Conservation (phyloP, 2,329 filamentous ascomycete genomes). For the Talaromyces sp. region DNA sequence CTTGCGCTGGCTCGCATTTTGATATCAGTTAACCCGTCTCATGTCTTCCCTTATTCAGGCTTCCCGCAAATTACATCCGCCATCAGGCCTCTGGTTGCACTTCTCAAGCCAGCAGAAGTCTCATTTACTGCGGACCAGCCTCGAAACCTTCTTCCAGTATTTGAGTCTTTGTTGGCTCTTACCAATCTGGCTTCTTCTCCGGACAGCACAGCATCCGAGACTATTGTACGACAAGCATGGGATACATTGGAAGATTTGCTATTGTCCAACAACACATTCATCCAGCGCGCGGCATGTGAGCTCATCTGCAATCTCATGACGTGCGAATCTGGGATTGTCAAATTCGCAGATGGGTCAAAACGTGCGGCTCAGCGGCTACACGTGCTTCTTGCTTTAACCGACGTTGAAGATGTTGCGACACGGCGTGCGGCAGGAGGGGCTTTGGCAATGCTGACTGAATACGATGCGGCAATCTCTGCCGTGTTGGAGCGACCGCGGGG, state of each 20-base stretch:
- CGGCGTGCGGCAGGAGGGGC: slow-evolving; percentile 84
- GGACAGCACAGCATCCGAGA: slow-evolving; percentile 55
- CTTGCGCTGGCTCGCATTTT: slow-evolving; percentile 82
- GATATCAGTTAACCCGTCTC: slow-evolving; percentile 79
- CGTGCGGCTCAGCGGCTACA: slow-evolving; percentile 73
- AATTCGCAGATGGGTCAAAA: slow-evolving; percentile 55
- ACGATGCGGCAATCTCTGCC: slow-evolving; percentile 69
- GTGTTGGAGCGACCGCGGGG: slow-evolving; percentile 71
- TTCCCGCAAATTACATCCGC: slow-evolving; percentile 71
- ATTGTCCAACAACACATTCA: slow-evolving; percentile 69
- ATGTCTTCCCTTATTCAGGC: slow-evolving; percentile 79
- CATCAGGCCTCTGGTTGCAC: slow-evolving; percentile 75
- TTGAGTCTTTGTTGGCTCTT: slow-evolving; percentile 85
- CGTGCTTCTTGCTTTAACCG: slow-evolving; percentile 81
- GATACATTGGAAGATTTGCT: slow-evolving; percentile 78
- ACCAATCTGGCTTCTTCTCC: slow-evolving; percentile 80
- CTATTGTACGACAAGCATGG: slow-evolving; percentile 74
- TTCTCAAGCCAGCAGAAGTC: slow-evolving; percentile 66
- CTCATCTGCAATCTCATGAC: slow-evolving; percentile 79
- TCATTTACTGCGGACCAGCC: slow-evolving; percentile 53
- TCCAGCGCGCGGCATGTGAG: slow-evolving; percentile 82
- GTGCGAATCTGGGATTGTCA: slow-evolving; percentile 45
- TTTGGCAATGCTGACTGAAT: slow-evolving; percentile 77
- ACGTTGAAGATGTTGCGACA: slow-evolving; percentile 77
- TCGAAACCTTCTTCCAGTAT: slow-evolving; percentile 80